phyloP scores from a whole-genome alignment of 345 rosid species.

The Populus davidiana region DNA sequence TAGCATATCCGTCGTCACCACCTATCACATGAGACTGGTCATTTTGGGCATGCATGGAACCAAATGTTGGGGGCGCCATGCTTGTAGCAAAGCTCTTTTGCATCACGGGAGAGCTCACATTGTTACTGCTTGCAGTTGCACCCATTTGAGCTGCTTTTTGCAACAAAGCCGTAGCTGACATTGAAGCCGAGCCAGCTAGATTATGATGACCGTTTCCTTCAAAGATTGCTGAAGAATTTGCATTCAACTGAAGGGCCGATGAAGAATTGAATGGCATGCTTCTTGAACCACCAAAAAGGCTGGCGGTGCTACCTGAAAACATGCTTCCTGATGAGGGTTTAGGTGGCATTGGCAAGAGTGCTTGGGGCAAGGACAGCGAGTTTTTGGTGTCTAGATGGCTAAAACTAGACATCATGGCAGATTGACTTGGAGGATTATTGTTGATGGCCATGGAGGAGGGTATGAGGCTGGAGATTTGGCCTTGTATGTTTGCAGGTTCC shows the following conservation, averaged over 20 bases:
- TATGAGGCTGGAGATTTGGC: conserved; percentile 18
- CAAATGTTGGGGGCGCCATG: conserved; percentile 31
- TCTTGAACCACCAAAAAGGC: conserved; percentile 13
- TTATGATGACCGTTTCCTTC: conserved; percentile 16
- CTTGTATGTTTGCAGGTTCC: conserved; percentile 12
- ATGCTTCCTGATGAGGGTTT: conserved; percentile 20
- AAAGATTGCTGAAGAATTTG: conserved; percentile 20
- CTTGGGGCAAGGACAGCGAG: conserved; percentile 15
- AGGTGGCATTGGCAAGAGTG: conserved; percentile 17
- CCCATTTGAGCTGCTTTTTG: conserved; percentile 64
- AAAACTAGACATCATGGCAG: conserved; percentile 16
- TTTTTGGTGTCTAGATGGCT: conserved; percentile 12
- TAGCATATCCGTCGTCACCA: neutral
- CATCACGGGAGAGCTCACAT: conserved; percentile 23
- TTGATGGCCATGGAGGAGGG: conserved; percentile 17
- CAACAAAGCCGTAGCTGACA: conserved; percentile 56
- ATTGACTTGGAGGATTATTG: conserved; percentile 14
- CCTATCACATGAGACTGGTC: conserved; percentile 6
- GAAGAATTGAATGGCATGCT: conserved; percentile 4
- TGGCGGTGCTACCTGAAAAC: conserved; percentile 8
- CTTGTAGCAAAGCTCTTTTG: conserved; percentile 17
- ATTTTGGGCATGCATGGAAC: conserved; percentile 6
- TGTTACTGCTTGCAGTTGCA: conserved; percentile 26
- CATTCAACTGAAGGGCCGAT: conserved; percentile 25
- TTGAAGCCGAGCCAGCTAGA: conserved; percentile 21